Percentiles rank a stretch among this genome's conserved stretches.
These are phyloP conservation scores for Fusarium pseudoanthophilum DNA, from an alignment of 2,329 filamentous ascomycete genomes.

Conservation along the genomic window DNA sequence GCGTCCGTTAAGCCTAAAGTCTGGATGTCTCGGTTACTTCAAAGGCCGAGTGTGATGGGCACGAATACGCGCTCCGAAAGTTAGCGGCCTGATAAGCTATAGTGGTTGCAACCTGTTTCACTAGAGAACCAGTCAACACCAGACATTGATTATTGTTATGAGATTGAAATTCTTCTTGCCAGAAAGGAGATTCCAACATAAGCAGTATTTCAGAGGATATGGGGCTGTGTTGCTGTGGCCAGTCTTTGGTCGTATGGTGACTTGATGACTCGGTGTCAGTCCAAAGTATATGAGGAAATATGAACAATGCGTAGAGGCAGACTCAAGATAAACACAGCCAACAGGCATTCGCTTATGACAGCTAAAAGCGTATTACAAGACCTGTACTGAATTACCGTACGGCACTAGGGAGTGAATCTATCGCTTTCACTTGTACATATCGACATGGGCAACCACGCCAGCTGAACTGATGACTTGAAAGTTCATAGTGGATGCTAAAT, in stretches of 20 bases:
- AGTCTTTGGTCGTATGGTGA: neutral
- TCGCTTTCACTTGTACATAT: neutral
- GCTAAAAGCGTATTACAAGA: neutral
- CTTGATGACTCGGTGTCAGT: neutral
- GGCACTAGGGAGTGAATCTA: too few relatives aligned
- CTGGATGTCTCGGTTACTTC: neutral
- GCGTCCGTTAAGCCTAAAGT: neutral
- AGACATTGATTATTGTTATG: too few relatives aligned
- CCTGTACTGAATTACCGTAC: fast-evolving
- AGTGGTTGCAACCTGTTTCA: neutral
- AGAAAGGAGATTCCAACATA: neutral
- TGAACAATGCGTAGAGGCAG: neutral
- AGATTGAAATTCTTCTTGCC: too few relatives aligned
- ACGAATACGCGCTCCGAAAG: neutral
- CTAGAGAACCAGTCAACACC: neutral
- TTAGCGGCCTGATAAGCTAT: neutral
- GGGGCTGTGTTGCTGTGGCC: neutral
- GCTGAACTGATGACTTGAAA: too few relatives aligned
- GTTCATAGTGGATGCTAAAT: too few relatives aligned
- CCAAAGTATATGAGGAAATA: neutral
- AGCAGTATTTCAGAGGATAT: neutral
- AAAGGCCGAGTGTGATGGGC: neutral
- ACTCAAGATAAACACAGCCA: neutral
- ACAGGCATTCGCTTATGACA: neutral
- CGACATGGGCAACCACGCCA: too few relatives aligned